Conservation (phyloP, 2,329 filamentous ascomycete genomes). For the Monosporascus sp. region DNA sequence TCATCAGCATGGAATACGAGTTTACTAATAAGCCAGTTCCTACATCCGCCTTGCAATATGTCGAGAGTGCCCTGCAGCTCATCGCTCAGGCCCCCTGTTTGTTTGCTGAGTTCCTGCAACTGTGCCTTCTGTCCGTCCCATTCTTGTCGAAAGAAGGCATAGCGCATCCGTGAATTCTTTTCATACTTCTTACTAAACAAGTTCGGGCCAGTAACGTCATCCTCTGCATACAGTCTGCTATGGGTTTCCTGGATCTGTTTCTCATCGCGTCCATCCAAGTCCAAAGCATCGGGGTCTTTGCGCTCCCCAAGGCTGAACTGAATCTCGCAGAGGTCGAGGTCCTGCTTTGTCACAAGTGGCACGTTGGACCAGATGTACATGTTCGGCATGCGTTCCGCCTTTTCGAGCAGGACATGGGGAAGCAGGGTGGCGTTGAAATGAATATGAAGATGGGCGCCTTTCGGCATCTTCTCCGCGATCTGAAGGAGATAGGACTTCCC, state of each 20-base stretch:
- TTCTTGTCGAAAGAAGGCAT: slow-evolving; percentile 18
- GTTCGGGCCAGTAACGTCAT: slow-evolving; percentile 15
- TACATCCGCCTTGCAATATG: slow-evolving; percentile 9
- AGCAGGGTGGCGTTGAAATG: slow-evolving; percentile 73
- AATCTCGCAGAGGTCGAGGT: slow-evolving; percentile 52
- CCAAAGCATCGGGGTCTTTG: slow-evolving; percentile 22
- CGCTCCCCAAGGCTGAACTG: slow-evolving; percentile 46
- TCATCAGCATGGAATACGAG: slow-evolving; percentile 58
- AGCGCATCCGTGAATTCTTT: slow-evolving; percentile 19
- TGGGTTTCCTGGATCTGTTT: slow-evolving; percentile 33
- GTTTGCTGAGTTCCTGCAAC: not conserved
- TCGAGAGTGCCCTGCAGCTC: not conserved
- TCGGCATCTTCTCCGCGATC: slow-evolving; percentile 57
- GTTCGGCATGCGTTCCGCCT: slow-evolving; percentile 48
- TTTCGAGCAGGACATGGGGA: slow-evolving; percentile 52
- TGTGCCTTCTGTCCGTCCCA: slow-evolving; percentile 10
- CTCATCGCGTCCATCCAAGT: slow-evolving; percentile 42
- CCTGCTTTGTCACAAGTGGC: slow-evolving; percentile 37
- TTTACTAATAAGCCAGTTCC: slow-evolving; percentile 55
- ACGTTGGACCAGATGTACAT: slow-evolving; percentile 66
- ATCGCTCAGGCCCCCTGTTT: not conserved
- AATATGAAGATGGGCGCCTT: slow-evolving; percentile 67
- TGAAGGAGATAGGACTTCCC: slow-evolving; percentile 48
- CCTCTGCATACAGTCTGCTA: not conserved
- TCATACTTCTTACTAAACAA: slow-evolving; percentile 17